phyloP scores from a whole-genome alignment of 805 yeast species.

The Metschnikowia lachancei region DNA sequence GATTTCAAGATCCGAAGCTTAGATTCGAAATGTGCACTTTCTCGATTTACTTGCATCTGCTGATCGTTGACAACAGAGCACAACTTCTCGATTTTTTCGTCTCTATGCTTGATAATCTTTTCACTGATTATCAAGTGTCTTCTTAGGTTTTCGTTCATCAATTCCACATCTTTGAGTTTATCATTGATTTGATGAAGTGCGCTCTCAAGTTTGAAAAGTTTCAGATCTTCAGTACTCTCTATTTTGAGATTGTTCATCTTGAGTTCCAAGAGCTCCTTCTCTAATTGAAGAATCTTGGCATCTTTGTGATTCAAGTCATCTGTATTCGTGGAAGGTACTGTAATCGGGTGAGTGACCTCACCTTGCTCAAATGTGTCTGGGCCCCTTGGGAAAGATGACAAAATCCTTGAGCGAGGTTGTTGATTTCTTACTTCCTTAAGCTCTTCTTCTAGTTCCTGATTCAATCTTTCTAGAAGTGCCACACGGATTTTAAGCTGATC shows the following conservation, averaged over 20 bases:
- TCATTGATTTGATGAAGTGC: conserved; percentile 55
- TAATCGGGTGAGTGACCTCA: conserved; percentile 5
- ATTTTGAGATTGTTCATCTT: conserved; percentile 24
- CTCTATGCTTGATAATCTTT: conserved; percentile 55
- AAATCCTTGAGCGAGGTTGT: background rate
- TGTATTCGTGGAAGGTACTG: conserved; percentile 1
- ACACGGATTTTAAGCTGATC: conserved; percentile 45
- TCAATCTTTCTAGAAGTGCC: conserved; percentile 34
- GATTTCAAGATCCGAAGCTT: conserved; percentile 28
- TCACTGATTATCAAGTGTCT: conserved; percentile 56
- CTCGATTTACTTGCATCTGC: conserved; percentile 46
- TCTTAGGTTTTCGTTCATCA: conserved; percentile 55
- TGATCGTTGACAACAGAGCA: conserved; percentile 51
- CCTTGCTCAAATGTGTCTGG: conserved; percentile 1
- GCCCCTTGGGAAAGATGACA: background rate
- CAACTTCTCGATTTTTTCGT: conserved; percentile 53
- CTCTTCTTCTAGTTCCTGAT: conserved; percentile 43
- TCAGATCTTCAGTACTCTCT: conserved; percentile 45
- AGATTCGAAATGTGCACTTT: conserved; percentile 48
- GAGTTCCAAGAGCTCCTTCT: conserved; percentile 17
- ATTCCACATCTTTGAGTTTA: conserved; percentile 60
- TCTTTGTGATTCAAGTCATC: conserved; percentile 18
- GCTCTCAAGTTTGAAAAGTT: conserved; percentile 52
- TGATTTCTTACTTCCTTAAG: conserved; percentile 16
- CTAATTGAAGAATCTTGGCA: conserved; percentile 18